A percentile compares a stretch with the other conserved stretches of the same genome.
These are phyloP conservation scores for Thermomyces lanuginosus DNA, from an alignment of 2,329 filamentous ascomycete genomes.

Conservation along the genomic window DNA sequence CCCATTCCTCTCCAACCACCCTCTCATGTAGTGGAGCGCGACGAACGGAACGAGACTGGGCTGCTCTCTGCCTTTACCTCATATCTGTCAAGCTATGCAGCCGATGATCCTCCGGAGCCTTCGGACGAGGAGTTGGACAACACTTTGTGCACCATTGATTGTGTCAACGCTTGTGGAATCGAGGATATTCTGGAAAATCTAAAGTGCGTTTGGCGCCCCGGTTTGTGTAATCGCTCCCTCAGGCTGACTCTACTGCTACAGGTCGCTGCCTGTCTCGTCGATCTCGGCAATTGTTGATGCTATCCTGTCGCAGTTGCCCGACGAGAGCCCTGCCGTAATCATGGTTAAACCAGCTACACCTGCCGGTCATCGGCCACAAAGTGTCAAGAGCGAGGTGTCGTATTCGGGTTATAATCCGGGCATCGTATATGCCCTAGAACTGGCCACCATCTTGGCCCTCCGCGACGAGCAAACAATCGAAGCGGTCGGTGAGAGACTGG, in stretches of 20 bases:
- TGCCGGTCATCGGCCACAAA: conserved; percentile 42
- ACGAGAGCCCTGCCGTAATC: conserved; percentile 65
- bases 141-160: conserved; percentile 85
- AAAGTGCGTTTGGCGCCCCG: conserved; percentile 33
- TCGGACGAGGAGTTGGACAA: conserved; percentile 95
- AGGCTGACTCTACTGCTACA: conserved; percentile 17
- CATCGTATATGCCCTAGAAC: conserved; percentile 77
- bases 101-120: conserved; percentile 91
- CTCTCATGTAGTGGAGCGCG: conserved; percentile 82
- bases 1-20: conserved; percentile 80
- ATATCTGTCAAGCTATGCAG: conserved; percentile 97
- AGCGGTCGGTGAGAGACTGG: conserved; percentile 59
- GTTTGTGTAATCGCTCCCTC: conserved; percentile 9
- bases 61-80: conserved; percentile 89
- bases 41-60: conserved; percentile 61
- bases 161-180: conserved; percentile 76
- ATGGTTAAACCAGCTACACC: conserved; percentile 76
- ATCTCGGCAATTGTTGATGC: conserved; percentile 51
- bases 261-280: conserved; percentile 44
- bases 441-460: conserved; percentile 67
- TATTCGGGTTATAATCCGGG: conserved; percentile 65
- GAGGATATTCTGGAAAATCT: conserved; percentile 71
- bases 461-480: conserved; percentile 58
- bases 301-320: conserved; percentile 69
- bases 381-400: conserved; percentile 38